Percentiles rank a stretch among this genome's conserved stretches.
These are phyloP conservation scores for Capronia americana DNA, from an alignment of 2,329 filamentous ascomycete species.

Conservation along the genomic window DNA sequence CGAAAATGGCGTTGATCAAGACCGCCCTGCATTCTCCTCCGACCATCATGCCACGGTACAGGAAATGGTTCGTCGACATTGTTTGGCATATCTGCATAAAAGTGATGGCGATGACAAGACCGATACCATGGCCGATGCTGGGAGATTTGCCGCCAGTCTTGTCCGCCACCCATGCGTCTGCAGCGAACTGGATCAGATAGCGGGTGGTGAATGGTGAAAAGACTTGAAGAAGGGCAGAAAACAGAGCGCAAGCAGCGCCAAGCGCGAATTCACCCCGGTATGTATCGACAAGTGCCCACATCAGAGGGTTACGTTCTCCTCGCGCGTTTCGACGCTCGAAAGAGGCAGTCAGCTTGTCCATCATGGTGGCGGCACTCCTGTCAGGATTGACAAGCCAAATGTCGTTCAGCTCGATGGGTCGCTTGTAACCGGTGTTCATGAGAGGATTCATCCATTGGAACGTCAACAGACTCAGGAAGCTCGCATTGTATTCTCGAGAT, in stretches of 20 bases:
- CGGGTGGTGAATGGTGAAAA: conserved; percentile 83
- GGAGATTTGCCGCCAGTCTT: conserved; percentile 63
- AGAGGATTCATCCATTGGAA: conserved; percentile 92
- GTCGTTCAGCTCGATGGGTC: conserved; percentile 81
- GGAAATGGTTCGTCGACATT: conserved; percentile 84
- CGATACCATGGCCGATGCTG: conserved; percentile 75
- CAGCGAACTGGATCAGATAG: conserved; percentile 84
- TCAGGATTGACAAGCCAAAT: conserved; percentile 88
- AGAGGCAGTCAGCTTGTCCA: conserved; percentile 67
- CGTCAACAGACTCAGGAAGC: conserved; percentile 74
- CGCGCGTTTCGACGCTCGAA: conserved; percentile 72
- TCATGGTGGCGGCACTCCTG: conserved; percentile 73
- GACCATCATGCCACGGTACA: conserved; percentile 90
- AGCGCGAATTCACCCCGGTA: conserved; percentile 85
- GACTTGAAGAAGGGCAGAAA: conserved; percentile 75
- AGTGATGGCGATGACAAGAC: conserved; percentile 82
- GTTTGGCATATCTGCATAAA: conserved; percentile 85
- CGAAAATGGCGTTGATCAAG: conserved; percentile 85
- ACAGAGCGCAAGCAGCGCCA: conserved; percentile 77
- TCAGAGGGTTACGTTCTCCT: conserved; percentile 74
- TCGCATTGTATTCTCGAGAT: conserved; percentile 74
- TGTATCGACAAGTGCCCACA: conserved; percentile 84
- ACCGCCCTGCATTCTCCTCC: conserved; percentile 83
- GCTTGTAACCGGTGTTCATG: conserved; percentile 86
- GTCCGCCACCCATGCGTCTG: conserved; percentile 74